Evolutionary conservation across 805 yeast genomes (phyloP), one percentile per base, ranked within the genome.

Genomic region (Kuraishia piskuri): DNA sequence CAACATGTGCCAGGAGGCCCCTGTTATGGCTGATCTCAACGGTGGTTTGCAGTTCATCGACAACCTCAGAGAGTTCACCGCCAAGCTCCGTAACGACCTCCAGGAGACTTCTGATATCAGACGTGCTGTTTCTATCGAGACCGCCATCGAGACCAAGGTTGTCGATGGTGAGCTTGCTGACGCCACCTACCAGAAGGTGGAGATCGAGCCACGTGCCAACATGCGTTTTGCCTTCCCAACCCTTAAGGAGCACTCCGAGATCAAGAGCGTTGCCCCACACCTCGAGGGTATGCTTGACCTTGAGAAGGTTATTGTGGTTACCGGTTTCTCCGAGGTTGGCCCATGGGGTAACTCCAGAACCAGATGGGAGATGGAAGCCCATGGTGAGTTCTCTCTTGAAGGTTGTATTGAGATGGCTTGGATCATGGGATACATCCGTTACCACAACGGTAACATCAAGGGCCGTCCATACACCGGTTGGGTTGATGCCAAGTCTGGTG

Each of bases 291-390:
- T 94, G 79, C 76, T 94, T 61, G 97, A 94, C 68, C 83, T 92
- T 67, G 97, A 91, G 68, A 82, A 83, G 61, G 94, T 90, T 55
- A 80, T 92, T 60, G 99, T 94, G 59, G 92, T 94, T 56, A 92
- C 99, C 49, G 99, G 99, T 74, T 94, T 92, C 76, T 78, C 97
- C 58, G 99, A 94, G 75, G 98, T 94, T 62, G 95, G 97, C 68
- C 99, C 99, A 65, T 95, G 97, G 96, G 99, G 99, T 82, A 90
- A 91, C 70, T 75, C 99, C 44, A 88, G 98, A 80, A 94, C 99
- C 54, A 84, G 99, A 79, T 94, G 99, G 99, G 98, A 94, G 74
- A 94, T 94, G 96, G 99, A 94, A 76, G 89, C 97, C 49, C 61
- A 70, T 56, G 99, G 99, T 65, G 90, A 88, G 67, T 94, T 94